These are phyloP conservation scores for Citrus reticulata DNA, from an alignment of 345 rosid species.

Conservation along the genomic window DNA sequence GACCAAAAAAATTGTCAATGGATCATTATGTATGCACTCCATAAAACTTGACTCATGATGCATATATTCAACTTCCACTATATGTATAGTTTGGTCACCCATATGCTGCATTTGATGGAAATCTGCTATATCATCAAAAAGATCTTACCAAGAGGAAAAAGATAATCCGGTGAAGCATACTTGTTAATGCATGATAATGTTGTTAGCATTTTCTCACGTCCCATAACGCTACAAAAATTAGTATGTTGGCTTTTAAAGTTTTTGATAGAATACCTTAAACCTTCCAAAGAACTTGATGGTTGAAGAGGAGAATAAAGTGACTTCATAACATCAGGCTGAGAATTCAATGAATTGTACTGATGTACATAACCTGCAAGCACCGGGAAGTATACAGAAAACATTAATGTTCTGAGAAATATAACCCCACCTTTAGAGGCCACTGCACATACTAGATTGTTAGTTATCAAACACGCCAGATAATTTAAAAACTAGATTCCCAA, in stretches of 20 bases:
- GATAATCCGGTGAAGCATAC: neutral
- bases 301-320: constrained; percentile 96
- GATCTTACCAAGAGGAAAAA: neutral
- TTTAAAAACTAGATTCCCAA: too few species aligned
- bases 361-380: constrained; percentile 70
- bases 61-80: neutral
- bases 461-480: too few species aligned
- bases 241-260: neutral
- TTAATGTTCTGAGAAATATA: neutral
- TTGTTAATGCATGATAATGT: neutral
- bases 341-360: constrained; percentile 75
- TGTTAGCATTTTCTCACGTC: neutral
- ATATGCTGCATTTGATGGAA: neutral
- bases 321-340: constrained; percentile 91
- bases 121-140: neutral
- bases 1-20: constrained; percentile 4
- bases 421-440: neutral
- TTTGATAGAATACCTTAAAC: constrained; percentile 53
- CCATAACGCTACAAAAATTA: neutral
- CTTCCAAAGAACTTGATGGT: constrained; percentile 87
- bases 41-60: neutral
- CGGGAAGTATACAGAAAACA: constrained; percentile 18
- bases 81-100: neutral
- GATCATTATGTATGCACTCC: neutral
- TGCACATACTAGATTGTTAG: neutral